Conservation (phyloP, 345 rosid species). For the Durio zibethinus region DNA sequence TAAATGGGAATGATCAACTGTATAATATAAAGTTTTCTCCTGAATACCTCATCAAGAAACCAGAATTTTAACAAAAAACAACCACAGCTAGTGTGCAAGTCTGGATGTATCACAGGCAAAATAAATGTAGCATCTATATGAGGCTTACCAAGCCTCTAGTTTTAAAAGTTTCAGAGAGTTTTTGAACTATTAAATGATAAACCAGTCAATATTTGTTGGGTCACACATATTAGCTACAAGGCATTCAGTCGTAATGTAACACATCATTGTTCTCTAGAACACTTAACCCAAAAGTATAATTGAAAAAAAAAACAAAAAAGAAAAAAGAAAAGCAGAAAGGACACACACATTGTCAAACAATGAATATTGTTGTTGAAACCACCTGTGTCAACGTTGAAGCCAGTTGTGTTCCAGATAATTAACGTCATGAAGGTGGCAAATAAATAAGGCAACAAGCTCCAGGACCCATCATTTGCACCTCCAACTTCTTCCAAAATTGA, state of each 20-base stretch:
- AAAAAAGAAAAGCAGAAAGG: neutral
- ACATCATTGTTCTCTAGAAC: neutral
- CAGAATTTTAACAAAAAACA: constrained; percentile 1
- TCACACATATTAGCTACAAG: neutral
- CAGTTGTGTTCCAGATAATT: constrained; percentile 80
- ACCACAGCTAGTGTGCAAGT: neutral
- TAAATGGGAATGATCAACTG: neutral
- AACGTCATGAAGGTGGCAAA: constrained; percentile 89
- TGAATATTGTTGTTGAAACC: constrained; percentile 95
- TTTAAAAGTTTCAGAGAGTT: neutral
- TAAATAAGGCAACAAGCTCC: constrained; percentile 91
- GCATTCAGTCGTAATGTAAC: neutral
- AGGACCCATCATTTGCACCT: constrained; percentile 88
- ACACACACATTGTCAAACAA: constrained; percentile 81
- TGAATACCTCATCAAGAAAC: neutral
- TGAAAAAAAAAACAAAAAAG: too few species aligned
- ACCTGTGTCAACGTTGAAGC: constrained; percentile 89
- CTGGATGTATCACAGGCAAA: neutral
- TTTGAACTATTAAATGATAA: neutral
- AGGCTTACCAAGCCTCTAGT: neutral
- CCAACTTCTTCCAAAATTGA: constrained; percentile 89
- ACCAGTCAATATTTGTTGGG: constrained; percentile 1
- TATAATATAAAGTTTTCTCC: neutral
- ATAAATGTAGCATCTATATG: neutral
- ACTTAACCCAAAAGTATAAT: neutral